Base-by-base conservation (phyloP, 352 stramenopile species). In the Phytophthora brassicae region DNA sequence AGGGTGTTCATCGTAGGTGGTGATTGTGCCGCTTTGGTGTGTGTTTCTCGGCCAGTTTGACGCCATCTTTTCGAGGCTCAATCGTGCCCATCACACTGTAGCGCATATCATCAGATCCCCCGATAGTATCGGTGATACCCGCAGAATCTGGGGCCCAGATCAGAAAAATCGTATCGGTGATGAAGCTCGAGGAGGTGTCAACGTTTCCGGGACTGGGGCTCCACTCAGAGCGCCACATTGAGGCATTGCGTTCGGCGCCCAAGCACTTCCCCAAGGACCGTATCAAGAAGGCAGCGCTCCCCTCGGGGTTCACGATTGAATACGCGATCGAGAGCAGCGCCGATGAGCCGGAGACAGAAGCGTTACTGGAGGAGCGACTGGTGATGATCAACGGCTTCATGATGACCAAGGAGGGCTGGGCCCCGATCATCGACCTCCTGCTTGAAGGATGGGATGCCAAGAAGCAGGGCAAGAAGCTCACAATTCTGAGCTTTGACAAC, bases 401-500 rank as follows among this genome's bases (percentile, higher is more conserved):
- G 55, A 68, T 73, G 52, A 70, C 66, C 7, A 81, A 85, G 48
- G 75, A 85, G 38, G 64, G 55, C 3, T 85, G 72, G 67, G 60
- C 70, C 2, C 61, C 70, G 2, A 36, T 78, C 17, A 61, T 85
- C 13, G 64, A 77, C 39, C 60, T 73, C 17, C 44, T 82, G 14
- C 17, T 85, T 7, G 56, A 67, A 22, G 65, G 68, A 24, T 81
- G 70, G 70, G 43, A 69, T 23, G 26, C 29, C 16, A 28, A 65
- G n/a, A 48, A 14, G 9, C 66, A 58, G 6, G 28, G 39, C 36
- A 69, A 64, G 38, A 55, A 48, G 16, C 71, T 79, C 14, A 35
- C 65, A 29, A 52, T 86, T 13, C 65, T 83, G 16, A 78, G 70
- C 6, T 67, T 83, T 17, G 76, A 86, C 61, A 86, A 86, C 38